These are phyloP conservation scores for Brettanomyces naardenensis DNA, from an alignment of 805 yeast species.

Conservation along the genomic window DNA sequence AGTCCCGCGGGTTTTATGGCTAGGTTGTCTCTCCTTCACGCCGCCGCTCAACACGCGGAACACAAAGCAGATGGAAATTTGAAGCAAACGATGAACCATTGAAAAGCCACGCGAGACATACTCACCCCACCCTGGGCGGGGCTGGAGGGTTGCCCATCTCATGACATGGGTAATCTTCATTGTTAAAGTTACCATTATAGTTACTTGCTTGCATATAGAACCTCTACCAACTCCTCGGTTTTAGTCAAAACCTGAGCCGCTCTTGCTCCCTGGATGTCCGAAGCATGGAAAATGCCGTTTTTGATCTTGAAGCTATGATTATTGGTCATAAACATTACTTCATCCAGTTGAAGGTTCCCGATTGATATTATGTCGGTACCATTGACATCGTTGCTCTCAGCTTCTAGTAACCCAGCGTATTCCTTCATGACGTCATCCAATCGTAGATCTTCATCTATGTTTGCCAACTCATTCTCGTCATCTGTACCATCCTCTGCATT, in stretches of 20 bases:
- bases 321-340: constrained; percentile 7
- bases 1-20: too few relatives aligned
- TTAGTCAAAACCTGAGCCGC: constrained; percentile 9
- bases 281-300: constrained; percentile 9
- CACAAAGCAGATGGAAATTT: too few relatives aligned
- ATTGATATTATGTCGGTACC: constrained; percentile 5
- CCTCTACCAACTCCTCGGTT: constrained; percentile 12
- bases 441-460: constrained; percentile 13
- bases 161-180: too few relatives aligned
- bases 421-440: constrained; percentile 16
- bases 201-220: too few relatives aligned
- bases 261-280: constrained; percentile 1
- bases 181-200: too few relatives aligned
- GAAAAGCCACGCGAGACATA: too few relatives aligned
- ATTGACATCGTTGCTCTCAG: neutral
- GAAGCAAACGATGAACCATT: too few relatives aligned
- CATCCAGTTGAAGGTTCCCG: constrained; percentile 8
- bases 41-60: too few relatives aligned
- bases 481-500: neutral
- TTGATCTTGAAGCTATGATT: constrained; percentile 6
- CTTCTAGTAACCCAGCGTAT: constrained; percentile 4
- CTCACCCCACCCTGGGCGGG: too few relatives aligned
- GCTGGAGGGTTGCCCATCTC: too few relatives aligned
- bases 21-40: too few relatives aligned
- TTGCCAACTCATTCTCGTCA: constrained; percentile 7